Evolutionary conservation across 352 stramenopile genomes (phyloP).

Genomic region (Elongisporangium prolatum): DNA sequence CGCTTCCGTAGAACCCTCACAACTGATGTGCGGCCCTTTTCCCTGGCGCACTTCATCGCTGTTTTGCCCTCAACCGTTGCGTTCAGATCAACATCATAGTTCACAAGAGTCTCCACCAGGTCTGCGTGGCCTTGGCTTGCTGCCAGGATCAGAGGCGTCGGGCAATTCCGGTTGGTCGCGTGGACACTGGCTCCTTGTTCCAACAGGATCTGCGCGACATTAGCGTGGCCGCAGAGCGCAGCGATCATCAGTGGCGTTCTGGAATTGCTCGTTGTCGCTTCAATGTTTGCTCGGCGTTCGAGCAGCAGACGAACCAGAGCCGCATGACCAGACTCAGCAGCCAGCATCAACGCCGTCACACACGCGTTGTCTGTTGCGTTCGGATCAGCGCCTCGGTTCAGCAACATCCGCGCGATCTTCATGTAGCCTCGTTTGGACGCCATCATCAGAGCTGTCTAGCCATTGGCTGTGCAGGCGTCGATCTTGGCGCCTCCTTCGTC

Average conservation of each 20-base stretch:
- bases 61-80: not conserved
- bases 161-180: not conserved
- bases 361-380: conserved; percentile 37
- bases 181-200: conserved; percentile 15
- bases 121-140: not conserved
- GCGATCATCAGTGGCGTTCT: conserved; percentile 40
- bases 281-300: conserved; percentile 55
- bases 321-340: conserved; percentile 30
- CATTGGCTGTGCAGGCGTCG: not conserved
- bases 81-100: not conserved
- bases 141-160: not conserved
- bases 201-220: conserved; percentile 52
- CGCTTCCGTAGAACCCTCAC: not conserved
- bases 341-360: conserved; percentile 63
- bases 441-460: not conserved
- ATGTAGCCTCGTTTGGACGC: conserved; percentile 52
- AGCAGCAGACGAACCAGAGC: conserved; percentile 67
- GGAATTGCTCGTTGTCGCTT: conserved; percentile 55
- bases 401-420: conserved; percentile 45
- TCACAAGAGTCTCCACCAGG: not conserved
- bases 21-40: not conserved
- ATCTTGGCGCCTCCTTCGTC: conserved; percentile 15
- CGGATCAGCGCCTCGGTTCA: conserved; percentile 44
- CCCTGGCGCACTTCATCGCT: not conserved
- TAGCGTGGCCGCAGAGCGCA: conserved; percentile 74